These are phyloP conservation scores for Fermentozyma sake DNA, from an alignment of 1,139 yeast species.

Conservation along the genomic window DNA sequence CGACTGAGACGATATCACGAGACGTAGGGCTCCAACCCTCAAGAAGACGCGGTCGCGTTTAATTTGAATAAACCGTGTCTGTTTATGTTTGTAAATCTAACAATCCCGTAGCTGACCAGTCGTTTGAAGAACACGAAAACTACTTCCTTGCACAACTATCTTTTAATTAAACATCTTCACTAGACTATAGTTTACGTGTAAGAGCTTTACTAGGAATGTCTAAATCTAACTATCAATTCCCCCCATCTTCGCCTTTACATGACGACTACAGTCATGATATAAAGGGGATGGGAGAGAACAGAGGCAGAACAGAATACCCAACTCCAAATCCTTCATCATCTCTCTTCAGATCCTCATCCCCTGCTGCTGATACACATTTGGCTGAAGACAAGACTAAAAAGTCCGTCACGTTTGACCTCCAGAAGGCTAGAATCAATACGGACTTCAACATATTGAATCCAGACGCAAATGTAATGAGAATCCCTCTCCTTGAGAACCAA, in stretches of 20 bases:
- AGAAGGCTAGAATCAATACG: conserved; percentile 18
- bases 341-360: conserved; percentile 44
- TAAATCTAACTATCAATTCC: conserved; percentile 43
- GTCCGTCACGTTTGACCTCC: conserved; percentile 8
- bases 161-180: too few relatives aligned
- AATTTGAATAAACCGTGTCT: too few relatives aligned
- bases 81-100: too few relatives aligned
- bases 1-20: too few relatives aligned
- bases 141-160: too few relatives aligned
- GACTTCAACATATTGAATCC: conserved; percentile 41
- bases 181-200: too few relatives aligned
- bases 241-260: conserved; percentile 62
- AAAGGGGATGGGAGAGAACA: conserved; percentile 4
- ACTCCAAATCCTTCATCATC: conserved; percentile 58
- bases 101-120: too few relatives aligned
- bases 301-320: conserved; percentile 35
- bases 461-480: conserved; percentile 31
- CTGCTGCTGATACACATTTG: conserved; percentile 16
- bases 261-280: conserved; percentile 16
- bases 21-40: too few relatives aligned
- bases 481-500: conserved; percentile 26
- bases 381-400: conserved; percentile 3
- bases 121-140: too few relatives aligned
- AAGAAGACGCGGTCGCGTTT: too few relatives aligned
- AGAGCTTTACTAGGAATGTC: too few relatives aligned